phyloP scores from a whole-genome alignment of 2,329 filamentous ascomycete genomes.

The Aspergillus unguis region DNA sequence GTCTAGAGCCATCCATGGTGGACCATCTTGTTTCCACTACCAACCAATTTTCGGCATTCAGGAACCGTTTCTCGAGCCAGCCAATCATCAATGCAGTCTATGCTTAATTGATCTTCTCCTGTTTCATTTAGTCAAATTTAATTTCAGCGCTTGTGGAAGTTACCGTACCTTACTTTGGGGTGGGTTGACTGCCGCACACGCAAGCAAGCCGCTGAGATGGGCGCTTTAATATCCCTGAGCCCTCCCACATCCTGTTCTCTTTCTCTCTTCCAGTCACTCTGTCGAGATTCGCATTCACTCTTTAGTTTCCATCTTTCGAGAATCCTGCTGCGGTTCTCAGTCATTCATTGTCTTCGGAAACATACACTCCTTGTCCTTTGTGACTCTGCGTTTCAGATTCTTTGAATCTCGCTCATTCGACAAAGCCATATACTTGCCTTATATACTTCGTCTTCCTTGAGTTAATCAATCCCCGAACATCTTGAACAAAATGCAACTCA shows the following conservation, averaged over 20 bases:
- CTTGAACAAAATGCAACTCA: conserved; percentile 35
- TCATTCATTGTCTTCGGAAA: conserved; percentile 17
- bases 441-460: background rate
- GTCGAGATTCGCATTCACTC: conserved; percentile 13
- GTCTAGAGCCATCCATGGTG: background rate
- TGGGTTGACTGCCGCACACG: background rate
- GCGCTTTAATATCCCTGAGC: conserved; percentile 1
- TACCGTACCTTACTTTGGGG: conserved; percentile 7
- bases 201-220: conserved; percentile 1
- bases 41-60: conserved; percentile 16
- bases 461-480: background rate
- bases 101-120: conserved; percentile 18
- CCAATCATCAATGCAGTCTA: conserved; percentile 13
- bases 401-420: conserved; percentile 6
- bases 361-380: conserved; percentile 11
- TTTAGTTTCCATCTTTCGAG: conserved; percentile 18
- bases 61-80: conserved; percentile 11
- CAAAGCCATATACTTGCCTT: conserved; percentile 1
- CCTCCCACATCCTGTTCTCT: conserved; percentile 6
- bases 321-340: conserved; percentile 11
- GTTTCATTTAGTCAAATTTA: conserved; percentile 18
- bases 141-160: conserved; percentile 6
- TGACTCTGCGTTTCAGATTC: conserved; percentile 8
- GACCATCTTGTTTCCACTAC: background rate
- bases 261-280: conserved; percentile 5